Conservation (phyloP, 2,329 filamentous ascomycete genomes). For the Stylonectria norvegica region DNA sequence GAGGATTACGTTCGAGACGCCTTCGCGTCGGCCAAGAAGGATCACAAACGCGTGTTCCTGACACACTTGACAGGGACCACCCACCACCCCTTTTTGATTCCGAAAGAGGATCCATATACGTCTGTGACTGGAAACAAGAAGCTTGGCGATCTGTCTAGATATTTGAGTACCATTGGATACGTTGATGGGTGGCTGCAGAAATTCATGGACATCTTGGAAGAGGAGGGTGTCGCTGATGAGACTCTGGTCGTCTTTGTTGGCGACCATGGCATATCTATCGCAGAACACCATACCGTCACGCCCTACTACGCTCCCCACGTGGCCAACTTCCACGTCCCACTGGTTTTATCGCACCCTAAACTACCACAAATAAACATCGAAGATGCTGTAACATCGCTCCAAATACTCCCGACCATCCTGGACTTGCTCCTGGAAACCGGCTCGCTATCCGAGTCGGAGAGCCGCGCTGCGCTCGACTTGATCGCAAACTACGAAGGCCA, state of each 20-base stretch:
- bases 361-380: conserved; percentile 24
- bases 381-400: conserved; percentile 22
- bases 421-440: conserved; percentile 28
- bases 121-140: conserved; percentile 14
- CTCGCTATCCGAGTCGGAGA: conserved; percentile 17
- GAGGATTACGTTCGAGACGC: conserved; percentile 29
- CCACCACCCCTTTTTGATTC: conserved; percentile 25
- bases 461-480: conserved; percentile 16
- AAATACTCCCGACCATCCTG: conserved; percentile 30
- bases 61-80: conserved; percentile 32
- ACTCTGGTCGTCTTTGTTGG: conserved; percentile 29
- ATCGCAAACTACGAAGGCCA: conserved; percentile 25
- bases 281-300: conserved; percentile 22
- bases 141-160: conserved; percentile 23
- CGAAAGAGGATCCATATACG: conserved; percentile 8
- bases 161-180: conserved; percentile 28
- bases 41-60: conserved; percentile 30
- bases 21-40: conserved; percentile 24
- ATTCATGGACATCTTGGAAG: conserved; percentile 24
- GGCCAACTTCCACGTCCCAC: conserved; percentile 25
- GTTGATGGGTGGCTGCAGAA: conserved; percentile 27
- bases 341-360: conserved; percentile 28
- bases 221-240: conserved; percentile 29
- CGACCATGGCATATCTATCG: conserved; percentile 30
- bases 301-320: conserved; percentile 28